A percentile compares a stretch with the other conserved stretches of the same genome.
phyloP scores from a whole-genome alignment of 2,329 filamentous ascomycete genomes.

The Ophiostoma sp. region DNA sequence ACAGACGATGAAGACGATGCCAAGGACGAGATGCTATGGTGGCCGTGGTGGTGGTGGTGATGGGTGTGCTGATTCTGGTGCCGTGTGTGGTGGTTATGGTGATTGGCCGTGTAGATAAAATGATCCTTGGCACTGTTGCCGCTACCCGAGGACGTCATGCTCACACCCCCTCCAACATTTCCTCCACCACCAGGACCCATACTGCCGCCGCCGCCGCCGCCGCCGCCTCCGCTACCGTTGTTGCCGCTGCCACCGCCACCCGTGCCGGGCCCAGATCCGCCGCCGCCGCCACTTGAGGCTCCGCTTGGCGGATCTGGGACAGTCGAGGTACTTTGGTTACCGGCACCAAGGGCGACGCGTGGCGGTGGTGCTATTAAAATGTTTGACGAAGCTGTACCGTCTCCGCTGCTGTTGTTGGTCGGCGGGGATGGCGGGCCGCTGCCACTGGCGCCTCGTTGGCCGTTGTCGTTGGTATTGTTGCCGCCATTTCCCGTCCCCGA shows the following conservation, averaged over 20 bases:
- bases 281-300: slow-evolving; percentile 20
- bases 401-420: slow-evolving; percentile 29
- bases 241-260: background rate
- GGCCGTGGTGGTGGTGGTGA: slow-evolving; percentile 14
- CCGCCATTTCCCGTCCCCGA: background rate
- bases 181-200: background rate
- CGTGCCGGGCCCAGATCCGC: background rate
- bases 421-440: slow-evolving; percentile 30
- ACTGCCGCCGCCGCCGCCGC: background rate
- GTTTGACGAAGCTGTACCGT: slow-evolving; percentile 16
- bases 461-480: slow-evolving; percentile 31
- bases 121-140: slow-evolving; percentile 21
- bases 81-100: slow-evolving; percentile 19
- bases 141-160: background rate
- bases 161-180: slow-evolving; percentile 24
- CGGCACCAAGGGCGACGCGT: slow-evolving; percentile 38
- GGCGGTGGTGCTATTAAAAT: slow-evolving; percentile 44
- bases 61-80: slow-evolving; percentile 27
- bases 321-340: slow-evolving; percentile 8
- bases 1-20: slow-evolving; percentile 21
- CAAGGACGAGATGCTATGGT: slow-evolving; percentile 7
- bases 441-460: background rate
- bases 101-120: slow-evolving; percentile 3
- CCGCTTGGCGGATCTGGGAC: slow-evolving; percentile 9
- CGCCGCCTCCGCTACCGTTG: background rate